Percentiles rank a stretch among this genome's conserved stretches.
Evolutionary conservation across 176 grass and related monocot genomes (phyloP).

Genomic region (Musa acuminata): DNA sequence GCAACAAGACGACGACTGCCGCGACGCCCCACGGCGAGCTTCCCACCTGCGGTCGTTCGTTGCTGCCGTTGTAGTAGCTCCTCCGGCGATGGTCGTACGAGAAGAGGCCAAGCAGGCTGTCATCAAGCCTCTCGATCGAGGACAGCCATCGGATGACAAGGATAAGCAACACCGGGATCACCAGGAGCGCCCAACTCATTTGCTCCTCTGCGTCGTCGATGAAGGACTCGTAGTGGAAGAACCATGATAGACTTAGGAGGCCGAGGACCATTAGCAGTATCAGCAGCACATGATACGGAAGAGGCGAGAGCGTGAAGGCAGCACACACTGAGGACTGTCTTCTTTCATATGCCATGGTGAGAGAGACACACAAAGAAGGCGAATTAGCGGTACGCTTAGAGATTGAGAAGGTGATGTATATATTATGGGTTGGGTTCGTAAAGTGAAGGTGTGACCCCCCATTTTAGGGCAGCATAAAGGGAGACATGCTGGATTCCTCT

Average conservation of each 20-base stretch:
- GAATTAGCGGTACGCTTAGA: too few species aligned
- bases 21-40: constrained; percentile 77
- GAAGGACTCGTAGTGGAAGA: constrained; percentile 49
- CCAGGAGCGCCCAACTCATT: constrained; percentile 58
- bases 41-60: constrained; percentile 25
- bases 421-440: too few species aligned
- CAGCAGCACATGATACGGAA: constrained; percentile 22
- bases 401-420: too few species aligned
- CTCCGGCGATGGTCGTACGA: constrained; percentile 29
- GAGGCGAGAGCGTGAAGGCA: constrained; percentile 12
- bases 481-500: neutral
- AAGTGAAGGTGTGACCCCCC: too few species aligned
- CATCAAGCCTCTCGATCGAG: constrained; percentile 64
- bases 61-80: neutral
- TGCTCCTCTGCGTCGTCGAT: constrained; percentile 57
- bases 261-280: constrained; percentile 14
- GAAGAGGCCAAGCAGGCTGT: constrained; percentile 38
- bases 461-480: neutral
- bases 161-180: constrained; percentile 44
- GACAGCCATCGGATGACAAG: constrained; percentile 83
- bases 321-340: neutral
- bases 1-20: constrained; percentile 51
- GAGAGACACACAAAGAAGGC: neutral
- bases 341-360: constrained; percentile 18
- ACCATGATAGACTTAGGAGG: constrained; percentile 17